Evolutionary conservation across 306 rosid genomes (phyloP), one percentile per base, ranked within the genome.

Genomic region (Gastrolobium bilobum): DNA sequence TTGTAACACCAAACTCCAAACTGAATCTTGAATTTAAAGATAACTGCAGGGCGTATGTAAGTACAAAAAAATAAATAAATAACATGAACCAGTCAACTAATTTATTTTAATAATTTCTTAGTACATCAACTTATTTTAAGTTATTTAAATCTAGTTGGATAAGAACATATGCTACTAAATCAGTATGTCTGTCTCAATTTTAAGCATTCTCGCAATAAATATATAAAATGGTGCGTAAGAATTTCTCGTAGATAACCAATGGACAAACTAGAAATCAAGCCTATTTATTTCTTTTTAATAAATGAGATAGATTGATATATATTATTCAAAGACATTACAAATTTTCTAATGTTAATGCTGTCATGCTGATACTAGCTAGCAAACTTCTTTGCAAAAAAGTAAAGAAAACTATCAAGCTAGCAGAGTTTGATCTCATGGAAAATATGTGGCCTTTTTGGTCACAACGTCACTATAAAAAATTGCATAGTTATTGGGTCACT

Each of bases 171-270:
- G 73, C 2, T 50, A 39, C 60, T 52, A 62, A 50, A 60, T 71
- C 33, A 75, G 40, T 51, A 73, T 20, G 14, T 48, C 33, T 6
- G 2, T 73, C 8, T 73, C 10, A 73, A 59, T 47, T 47, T 67
- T 47, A 74, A 75, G 64, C 84, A 66, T 75, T 35, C 63, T 67
- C 62, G 53, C 63, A 81, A 81, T n/a, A 31, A 31, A 52, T 43
- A 43, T 42, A 54, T 44, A 6, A 6, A 53, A 65, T 42, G 29
- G 42, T 29, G 50, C 51, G 43, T 30, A 1, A 10, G 68, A 44
- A 20, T 54, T 65, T 81, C 37, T 66, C 14, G 4, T 10, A 78
- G 58, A 67, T 50, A 77, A 77, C 34, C 54, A 26, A 60, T 50
- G 61, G 53, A 29, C 77, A 68, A 14, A 71, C 10, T 43, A 48